Evolutionary conservation across 108 stramenopile species (phyloP), one percentile per base, ranked within the genome.

Genomic region (Pseudonitzschia pungens): DNA sequence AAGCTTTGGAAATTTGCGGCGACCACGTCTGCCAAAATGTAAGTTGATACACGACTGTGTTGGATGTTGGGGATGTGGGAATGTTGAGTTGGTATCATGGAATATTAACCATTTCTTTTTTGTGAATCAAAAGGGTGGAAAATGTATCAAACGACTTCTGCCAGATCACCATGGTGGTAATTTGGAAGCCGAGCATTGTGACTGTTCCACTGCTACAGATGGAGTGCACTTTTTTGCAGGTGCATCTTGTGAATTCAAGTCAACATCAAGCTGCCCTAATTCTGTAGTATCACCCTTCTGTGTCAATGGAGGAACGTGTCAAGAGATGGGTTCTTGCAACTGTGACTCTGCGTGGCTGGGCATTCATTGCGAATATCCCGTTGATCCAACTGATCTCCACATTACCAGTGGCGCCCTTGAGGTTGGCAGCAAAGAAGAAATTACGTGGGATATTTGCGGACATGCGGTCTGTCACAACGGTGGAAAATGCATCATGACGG

Each of bases 401-500:
- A n/a, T n/a, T n/a, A n/a, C n/a, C n/a, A n/a, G n/a, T n/a, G n/a
- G n/a, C n/a, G 29, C 0, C 6, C 6, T 28, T 15, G 64, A 43
- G 6, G 26, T 27, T 3, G 57, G 10, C 27, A 31, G 12, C 14
- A 24, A 58, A 11, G n/a, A 22, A 15, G 64, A 36, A 36, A 6
- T 36, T 6, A 6, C 2, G 2, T 67, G 43, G 66, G 44, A 48
- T 43, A 10, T 26, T 32, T 86, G 85, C 45, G 82, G 83, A 5
- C 63, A 48, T 0, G 72, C 70, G 26, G 63, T 74, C 22, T 87
- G 86, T 69, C 77, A 75, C 59, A 78, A 87, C 64, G 83, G 83
- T 26, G 82, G 75, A 18, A 71, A n/a, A 20, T 84, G 83, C 67
- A 65, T 74, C 15, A 40, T 27, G n/a, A 54, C 69, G 33, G 32